Percentiles rank a stretch among this genome's conserved stretches.
Evolutionary conservation across 495 filamentous ascomycete species (phyloP).

Genomic region (Penicillium cataractarum): DNA sequence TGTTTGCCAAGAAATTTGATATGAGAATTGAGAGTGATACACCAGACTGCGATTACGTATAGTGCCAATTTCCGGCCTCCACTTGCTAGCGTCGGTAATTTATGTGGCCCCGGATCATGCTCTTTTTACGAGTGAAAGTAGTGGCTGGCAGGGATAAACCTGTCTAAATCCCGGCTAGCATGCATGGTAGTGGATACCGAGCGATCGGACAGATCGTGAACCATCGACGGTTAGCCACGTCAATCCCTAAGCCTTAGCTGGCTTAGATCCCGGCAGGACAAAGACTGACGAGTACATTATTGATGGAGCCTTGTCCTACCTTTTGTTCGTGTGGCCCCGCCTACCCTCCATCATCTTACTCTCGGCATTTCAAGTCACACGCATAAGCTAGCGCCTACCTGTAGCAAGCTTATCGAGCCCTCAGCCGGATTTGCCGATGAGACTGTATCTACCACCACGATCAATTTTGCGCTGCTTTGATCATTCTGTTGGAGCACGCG

Average conservation of each 20-base stretch:
- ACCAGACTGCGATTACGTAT: no score
- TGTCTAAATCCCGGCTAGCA: conserved; percentile 7
- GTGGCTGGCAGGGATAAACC: conserved; percentile 7
- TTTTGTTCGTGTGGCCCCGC: background rate
- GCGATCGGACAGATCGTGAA: conserved; percentile 16
- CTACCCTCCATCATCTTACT: background rate
- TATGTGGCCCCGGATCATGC: background rate
- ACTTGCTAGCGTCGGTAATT: background rate
- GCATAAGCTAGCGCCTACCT: background rate
- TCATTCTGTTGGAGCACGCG: background rate
- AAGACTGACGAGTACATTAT: no score
- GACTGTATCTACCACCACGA: background rate
- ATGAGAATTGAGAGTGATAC: no score
- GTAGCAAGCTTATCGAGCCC: background rate
- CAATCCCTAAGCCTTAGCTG: background rate
- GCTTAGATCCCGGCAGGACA: background rate
- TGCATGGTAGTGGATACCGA: conserved; percentile 9
- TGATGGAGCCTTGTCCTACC: background rate
- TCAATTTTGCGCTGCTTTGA: background rate
- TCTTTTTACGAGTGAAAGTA: background rate
- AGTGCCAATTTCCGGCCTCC: no score
- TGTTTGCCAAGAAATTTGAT: background rate
- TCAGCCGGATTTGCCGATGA: background rate
- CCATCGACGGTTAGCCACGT: conserved; percentile 7
- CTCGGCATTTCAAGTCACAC: background rate